Conservation (phyloP, 345 rosid species). For the Litchi chinensis region DNA sequence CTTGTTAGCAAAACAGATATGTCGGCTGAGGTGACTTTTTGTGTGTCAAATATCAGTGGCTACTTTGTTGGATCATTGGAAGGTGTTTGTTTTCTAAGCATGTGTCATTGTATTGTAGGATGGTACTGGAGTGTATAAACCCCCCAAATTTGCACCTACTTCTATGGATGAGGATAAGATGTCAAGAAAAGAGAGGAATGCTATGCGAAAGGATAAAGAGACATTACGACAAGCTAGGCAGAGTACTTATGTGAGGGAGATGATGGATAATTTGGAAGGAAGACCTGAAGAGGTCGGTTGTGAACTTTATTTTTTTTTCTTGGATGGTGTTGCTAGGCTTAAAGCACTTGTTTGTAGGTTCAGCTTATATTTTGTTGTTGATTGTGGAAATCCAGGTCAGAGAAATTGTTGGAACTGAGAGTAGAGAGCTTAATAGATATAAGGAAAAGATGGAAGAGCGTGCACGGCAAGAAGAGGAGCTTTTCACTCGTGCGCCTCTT, state of each 20-base stretch:
- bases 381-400: conserved; percentile 51
- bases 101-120: conserved; percentile 42
- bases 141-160: conserved; percentile 78
- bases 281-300: conserved; percentile 81
- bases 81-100: conserved; percentile 23
- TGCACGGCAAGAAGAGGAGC: conserved; percentile 73
- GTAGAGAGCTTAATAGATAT: conserved; percentile 63
- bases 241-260: conserved; percentile 60
- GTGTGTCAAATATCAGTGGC: neutral
- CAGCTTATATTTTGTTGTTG: conserved; percentile 18
- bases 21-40: conserved; percentile 39
- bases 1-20: conserved; percentile 52
- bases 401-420: conserved; percentile 68
- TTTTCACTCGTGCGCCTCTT: conserved; percentile 70
- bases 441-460: conserved; percentile 64
- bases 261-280: conserved; percentile 79
- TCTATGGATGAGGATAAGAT: conserved; percentile 76
- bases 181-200: conserved; percentile 71
- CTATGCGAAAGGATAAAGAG: conserved; percentile 69
- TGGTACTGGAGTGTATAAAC: conserved; percentile 55
- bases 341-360: neutral
- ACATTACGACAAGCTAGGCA: conserved; percentile 53
- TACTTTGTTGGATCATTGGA: neutral
- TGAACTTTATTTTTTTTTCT: neutral
- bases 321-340: neutral